Conservation (phyloP, 495 filamentous ascomycete species). For the Penicillium bovifimosum region DNA sequence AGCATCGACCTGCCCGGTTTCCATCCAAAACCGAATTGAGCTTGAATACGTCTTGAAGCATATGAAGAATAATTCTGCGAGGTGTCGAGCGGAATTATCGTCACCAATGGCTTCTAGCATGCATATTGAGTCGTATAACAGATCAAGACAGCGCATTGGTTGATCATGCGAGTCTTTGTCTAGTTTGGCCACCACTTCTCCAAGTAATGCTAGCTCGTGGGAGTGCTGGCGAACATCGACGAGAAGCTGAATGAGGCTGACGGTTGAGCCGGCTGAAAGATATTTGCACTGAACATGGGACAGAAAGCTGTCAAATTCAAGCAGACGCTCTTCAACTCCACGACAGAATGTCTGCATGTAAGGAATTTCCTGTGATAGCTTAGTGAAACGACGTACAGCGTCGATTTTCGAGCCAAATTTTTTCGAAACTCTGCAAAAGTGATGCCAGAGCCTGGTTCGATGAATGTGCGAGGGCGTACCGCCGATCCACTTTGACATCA, state of each 20-base stretch:
- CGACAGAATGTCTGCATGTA: conserved; percentile 54
- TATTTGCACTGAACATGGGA: conserved; percentile 41
- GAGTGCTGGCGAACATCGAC: conserved; percentile 52
- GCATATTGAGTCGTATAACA: conserved; percentile 64
- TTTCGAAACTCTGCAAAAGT: conserved; percentile 37
- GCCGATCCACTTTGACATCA: conserved; percentile 31
- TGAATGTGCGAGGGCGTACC: conserved; percentile 35
- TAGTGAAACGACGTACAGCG: conserved; percentile 41
- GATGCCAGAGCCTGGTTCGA: conserved; percentile 35
- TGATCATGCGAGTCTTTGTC: conserved; percentile 21
- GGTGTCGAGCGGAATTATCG: conserved; percentile 49
- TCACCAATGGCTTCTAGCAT: conserved; percentile 64
- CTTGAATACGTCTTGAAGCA: conserved; percentile 80
- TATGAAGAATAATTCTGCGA: conserved; percentile 67
- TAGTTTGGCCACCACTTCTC: conserved; percentile 37
- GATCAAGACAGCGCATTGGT: conserved; percentile 61
- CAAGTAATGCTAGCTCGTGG: conserved; percentile 50
- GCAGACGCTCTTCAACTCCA: conserved; percentile 38
- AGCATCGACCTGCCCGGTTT: conserved; percentile 61
- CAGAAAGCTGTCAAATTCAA: conserved; percentile 38
- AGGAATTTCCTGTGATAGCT: conserved; percentile 32
- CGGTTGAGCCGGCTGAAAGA: conserved; percentile 25
- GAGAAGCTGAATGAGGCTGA: conserved; percentile 57
- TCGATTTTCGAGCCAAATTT: conserved; percentile 43
- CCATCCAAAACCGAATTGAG: conserved; percentile 81